Base-by-base conservation (phyloP, 805 yeast genomes). In the Metschnikowia henanensis region DNA sequence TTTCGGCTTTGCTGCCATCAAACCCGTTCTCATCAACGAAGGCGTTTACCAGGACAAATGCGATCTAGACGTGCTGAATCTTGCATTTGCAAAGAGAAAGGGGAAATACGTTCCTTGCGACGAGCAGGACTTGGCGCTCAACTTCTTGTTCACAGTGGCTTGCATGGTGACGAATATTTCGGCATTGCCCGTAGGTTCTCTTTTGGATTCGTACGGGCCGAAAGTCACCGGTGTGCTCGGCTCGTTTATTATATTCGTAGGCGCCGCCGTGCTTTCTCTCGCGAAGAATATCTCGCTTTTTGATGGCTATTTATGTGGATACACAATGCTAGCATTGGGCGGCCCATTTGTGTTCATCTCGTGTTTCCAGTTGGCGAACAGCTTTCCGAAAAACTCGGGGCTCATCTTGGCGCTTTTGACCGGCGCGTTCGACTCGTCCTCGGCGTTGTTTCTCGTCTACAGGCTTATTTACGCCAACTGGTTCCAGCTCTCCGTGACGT, bases 291-390 rank as follows among this genome's bases (percentile, higher is more conserved):
- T 76, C 29, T 40, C 56, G 3, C 40, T 55, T 23, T 52, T 77
- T 33, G 97, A 90, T 61, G 80, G 83, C 3, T 90, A 86, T 62
- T 61, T 88, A 30, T 44, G 66, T 7, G 98, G 97, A 0, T 92
- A 87, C 61, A 70, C 84, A 2, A 62, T 78, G 13, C 69, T 91
- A 18, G 97, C 97, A 0, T 70, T 89, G 45, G 96, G 96, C 6
- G 97, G 98, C 4, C 98, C 98, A 7, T 90, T 91, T 66, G 91
- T 86, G 17, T 91, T 87, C 61, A 90, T 92, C 45, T 84, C 95
- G 15, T 81, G 89, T 49, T 90, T 91, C 75, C 97, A 91, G 58
- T 72, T 91, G 60, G 87, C 97, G 6, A 91, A 90, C 60, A 77
- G 87, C 21, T 87, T 90, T 65, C 96, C 96, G 2, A 77, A 78